These are phyloP conservation scores for Aspergillus piperis DNA, from an alignment of 2,329 filamentous ascomycete genomes.

Conservation along the genomic window DNA sequence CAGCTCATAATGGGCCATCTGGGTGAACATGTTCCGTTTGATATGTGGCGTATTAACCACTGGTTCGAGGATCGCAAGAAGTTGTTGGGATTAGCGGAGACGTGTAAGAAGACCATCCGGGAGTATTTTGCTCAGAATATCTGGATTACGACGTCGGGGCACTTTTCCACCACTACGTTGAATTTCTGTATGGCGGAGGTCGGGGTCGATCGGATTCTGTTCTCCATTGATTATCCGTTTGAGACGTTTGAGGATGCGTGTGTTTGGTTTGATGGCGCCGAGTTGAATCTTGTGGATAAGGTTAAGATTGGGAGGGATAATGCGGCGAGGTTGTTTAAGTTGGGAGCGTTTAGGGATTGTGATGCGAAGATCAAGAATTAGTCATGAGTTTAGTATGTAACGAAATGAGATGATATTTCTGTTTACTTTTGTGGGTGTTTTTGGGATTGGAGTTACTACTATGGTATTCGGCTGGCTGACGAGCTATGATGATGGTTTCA, in stretches of 20 bases:
- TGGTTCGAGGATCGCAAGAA: constrained; percentile 46
- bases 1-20: constrained; percentile 53
- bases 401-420: neutral
- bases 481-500: neutral
- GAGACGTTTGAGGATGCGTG: constrained; percentile 46
- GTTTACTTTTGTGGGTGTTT: neutral
- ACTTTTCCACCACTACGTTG: constrained; percentile 44
- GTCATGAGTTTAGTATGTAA: neutral
- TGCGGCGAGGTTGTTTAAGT: constrained; percentile 47
- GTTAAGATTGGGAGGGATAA: constrained; percentile 51
- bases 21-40: constrained; percentile 54
- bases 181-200: constrained; percentile 45
- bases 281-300: constrained; percentile 40
- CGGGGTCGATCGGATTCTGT: constrained; percentile 43
- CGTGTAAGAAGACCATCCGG: constrained; percentile 49
- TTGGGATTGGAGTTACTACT: neutral
- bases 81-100: constrained; percentile 36
- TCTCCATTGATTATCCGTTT: constrained; percentile 46
- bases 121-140: constrained; percentile 46
- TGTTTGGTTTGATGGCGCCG: constrained; percentile 46
- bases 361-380: constrained; percentile 19
- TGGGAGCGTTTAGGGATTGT: constrained; percentile 37
- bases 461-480: neutral
- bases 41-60: constrained; percentile 52
- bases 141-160: constrained; percentile 46